Evolutionary conservation across 495 filamentous ascomycete genomes (phyloP).

Genomic region (Xylaria nigripes): DNA sequence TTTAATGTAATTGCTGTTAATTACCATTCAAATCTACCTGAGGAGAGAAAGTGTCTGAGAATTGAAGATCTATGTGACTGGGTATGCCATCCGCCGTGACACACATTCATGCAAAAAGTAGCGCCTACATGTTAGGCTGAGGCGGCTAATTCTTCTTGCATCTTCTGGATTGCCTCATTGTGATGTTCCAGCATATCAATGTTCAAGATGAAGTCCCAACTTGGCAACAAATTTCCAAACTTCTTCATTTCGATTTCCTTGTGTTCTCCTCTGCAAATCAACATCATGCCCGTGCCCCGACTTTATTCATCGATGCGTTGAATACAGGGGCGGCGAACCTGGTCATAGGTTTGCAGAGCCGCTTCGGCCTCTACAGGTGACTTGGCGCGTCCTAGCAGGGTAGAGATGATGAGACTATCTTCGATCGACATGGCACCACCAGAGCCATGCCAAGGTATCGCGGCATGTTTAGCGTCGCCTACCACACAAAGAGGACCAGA

Average conservation of each 20-base stretch:
- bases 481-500: slow-evolving; percentile 24
- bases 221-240: not conserved
- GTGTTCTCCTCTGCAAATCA: slow-evolving; percentile 2
- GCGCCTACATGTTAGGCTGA: not conserved
- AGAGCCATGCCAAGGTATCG: slow-evolving; percentile 28
- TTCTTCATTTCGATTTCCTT: slow-evolving; percentile 6
- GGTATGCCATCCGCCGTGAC: no score
- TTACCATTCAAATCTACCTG: no score
- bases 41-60: no score
- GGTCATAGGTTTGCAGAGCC: slow-evolving; percentile 17
- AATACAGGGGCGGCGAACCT: slow-evolving; percentile 12
- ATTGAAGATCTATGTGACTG: no score
- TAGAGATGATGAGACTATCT: slow-evolving; percentile 28
- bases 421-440: slow-evolving; percentile 33
- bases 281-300: slow-evolving; percentile 23
- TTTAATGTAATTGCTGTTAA: no score
- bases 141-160: slow-evolving; percentile 7
- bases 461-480: slow-evolving; percentile 39
- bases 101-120: not conserved
- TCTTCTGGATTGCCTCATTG: slow-evolving; percentile 15
- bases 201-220: slow-evolving; percentile 20
- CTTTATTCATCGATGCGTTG: slow-evolving; percentile 22
- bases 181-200: slow-evolving; percentile 16
- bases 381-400: slow-evolving; percentile 19
- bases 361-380: slow-evolving; percentile 8